Base-by-base conservation (phyloP, 2,329 filamentous ascomycete species). In the Thielaviopsis cerberus region DNA sequence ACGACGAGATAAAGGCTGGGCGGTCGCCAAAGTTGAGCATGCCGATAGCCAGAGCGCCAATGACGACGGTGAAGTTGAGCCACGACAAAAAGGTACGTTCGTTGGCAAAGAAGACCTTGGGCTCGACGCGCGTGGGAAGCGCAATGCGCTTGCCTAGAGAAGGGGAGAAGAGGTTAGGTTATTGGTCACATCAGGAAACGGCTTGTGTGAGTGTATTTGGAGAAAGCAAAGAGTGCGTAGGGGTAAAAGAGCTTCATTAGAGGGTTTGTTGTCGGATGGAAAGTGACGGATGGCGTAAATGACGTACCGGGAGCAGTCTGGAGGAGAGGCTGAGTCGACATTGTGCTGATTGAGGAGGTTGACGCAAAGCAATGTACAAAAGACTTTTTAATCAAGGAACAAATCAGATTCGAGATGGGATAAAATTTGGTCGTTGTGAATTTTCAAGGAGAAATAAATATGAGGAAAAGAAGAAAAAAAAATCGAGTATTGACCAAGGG, bases 71-170 rank as follows among this genome's bases (percentile, higher is more conserved):
- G 78, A 97, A 97, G 80, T 98, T 98, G 68, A 98, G 87, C 92
- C 92, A 98, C 72, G 89, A 95, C 67, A 98, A 83, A 71, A 98
- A 98, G 63, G 92, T 98, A 63, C 92, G 88, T 75, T 98, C 92
- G 78, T 98, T 98, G 74, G 92, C 92, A 78, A 98, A 98, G 82
- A 97, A 98, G 76, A 98, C 92, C 74, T 98, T 98, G 66, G 92
- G 92, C 73, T 98, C 92, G 72, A 98, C 91, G 65, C 92, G 89
- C 61, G 91, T 96, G 59, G 92, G 92, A 63, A 98, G 88, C 67
- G 92, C 91, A 70, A 98, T 97, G 69, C 91, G 88, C 76, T 98
- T 98, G 79, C 91, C 91, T 95, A 66, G 53, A n/a, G 37, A 22
- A 51, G 27, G 30, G 26, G 11, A 22, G n/a, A 11, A 41, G 23